Percentiles rank a stretch among this genome's conserved stretches.
These are phyloP conservation scores for Cadophora sp. DNA, from an alignment of 2,329 filamentous ascomycete species.

Conservation along the genomic window DNA sequence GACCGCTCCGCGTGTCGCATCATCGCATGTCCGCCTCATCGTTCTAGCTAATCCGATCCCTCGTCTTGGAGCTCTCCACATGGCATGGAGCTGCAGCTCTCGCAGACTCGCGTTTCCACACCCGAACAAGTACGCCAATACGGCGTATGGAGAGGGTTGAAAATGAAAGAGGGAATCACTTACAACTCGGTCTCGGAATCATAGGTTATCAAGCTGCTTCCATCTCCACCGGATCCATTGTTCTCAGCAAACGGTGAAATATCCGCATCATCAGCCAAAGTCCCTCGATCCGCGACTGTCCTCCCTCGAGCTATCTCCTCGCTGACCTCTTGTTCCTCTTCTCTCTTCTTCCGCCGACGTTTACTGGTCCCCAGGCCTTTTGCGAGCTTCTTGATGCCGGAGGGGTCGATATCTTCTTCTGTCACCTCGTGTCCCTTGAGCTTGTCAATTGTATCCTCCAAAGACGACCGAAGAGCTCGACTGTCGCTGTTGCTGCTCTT, in stretches of 20 bases:
- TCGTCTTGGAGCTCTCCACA: slow-evolving; percentile 18
- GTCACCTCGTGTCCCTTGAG: slow-evolving; percentile 31
- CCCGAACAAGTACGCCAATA: slow-evolving; percentile 2
- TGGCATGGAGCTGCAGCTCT: slow-evolving; percentile 5
- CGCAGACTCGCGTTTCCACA: slow-evolving; percentile 1
- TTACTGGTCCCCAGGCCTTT: slow-evolving; percentile 57
- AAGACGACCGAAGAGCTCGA: slow-evolving; percentile 33
- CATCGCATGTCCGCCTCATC: neutral
- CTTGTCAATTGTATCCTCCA: slow-evolving; percentile 40
- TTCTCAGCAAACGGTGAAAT: slow-evolving; percentile 1
- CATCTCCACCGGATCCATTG: slow-evolving; percentile 28
- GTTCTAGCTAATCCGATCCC: slow-evolving; percentile 16
- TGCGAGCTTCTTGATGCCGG: slow-evolving; percentile 57
- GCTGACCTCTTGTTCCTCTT: slow-evolving; percentile 48
- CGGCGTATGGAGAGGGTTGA: neutral
- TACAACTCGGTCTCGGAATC: slow-evolving; percentile 46
- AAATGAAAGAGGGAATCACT: slow-evolving; percentile 35
- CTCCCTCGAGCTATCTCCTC: slow-evolving; percentile 46
- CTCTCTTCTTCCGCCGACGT: slow-evolving; percentile 55
- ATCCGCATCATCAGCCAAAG: slow-evolving; percentile 39
- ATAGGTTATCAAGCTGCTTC: slow-evolving; percentile 42
- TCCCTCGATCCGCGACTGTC: slow-evolving; percentile 44
- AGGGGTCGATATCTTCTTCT: slow-evolving; percentile 39
- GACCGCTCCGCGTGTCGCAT: slow-evolving; percentile 4
- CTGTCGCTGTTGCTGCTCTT: slow-evolving; percentile 39